These are phyloP conservation scores for Erythrophleum fordii DNA, from an alignment of 306 rosid species.

Conservation along the genomic window DNA sequence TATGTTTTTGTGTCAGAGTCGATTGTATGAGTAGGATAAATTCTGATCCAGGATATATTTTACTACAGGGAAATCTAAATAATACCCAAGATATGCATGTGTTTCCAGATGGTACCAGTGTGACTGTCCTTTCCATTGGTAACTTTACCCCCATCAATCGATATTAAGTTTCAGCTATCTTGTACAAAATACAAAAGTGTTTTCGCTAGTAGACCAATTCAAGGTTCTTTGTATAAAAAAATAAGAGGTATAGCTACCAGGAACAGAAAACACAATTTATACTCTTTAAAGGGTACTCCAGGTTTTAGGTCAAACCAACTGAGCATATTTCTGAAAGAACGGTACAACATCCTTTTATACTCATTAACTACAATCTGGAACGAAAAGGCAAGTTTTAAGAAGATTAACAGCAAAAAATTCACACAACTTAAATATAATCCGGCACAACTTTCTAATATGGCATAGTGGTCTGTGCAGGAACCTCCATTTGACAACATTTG, in stretches of 20 bases:
- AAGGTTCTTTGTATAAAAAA: neutral
- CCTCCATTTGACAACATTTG: conserved; percentile 1
- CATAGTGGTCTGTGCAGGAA: neutral
- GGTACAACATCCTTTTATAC: neutral
- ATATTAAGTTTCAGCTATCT: neutral
- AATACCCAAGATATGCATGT: neutral
- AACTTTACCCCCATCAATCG: neutral
- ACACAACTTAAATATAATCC: neutral
- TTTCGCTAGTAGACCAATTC: neutral
- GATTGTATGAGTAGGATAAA: too few species aligned
- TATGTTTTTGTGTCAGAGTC: too few species aligned
- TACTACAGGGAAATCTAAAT: neutral
- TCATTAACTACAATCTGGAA: neutral
- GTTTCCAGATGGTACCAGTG: neutral
- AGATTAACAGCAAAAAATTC: neutral
- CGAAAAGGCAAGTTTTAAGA: neutral
- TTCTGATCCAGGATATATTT: neutral
- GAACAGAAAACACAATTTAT: too few species aligned
- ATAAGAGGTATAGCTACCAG: neutral
- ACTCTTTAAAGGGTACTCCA: too few species aligned
- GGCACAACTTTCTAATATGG: neutral
- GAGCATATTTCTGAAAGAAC: too few species aligned
- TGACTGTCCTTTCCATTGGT: neutral
- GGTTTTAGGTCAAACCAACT: too few species aligned
- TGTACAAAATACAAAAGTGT: neutral